Evolutionary conservation across 73 alveolate species (phyloP).

Genomic region (Symbiodinium natans): DNA sequence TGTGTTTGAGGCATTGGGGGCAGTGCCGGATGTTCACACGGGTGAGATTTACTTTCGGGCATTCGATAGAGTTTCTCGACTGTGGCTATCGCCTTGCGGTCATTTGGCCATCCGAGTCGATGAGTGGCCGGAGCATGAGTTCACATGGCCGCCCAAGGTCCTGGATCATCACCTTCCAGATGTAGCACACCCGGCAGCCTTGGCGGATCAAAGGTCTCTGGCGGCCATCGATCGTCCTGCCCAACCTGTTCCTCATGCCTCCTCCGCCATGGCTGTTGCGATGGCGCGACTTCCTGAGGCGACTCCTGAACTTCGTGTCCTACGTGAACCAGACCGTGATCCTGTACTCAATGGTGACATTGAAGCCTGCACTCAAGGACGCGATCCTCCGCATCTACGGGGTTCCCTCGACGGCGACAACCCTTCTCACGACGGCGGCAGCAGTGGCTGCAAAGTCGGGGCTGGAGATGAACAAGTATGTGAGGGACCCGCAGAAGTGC

Average conservation of each 20-base stretch:
- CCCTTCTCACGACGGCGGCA: background rate
- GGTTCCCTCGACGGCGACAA: background rate
- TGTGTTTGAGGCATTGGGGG: background rate
- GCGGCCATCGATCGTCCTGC: background rate
- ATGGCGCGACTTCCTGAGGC: background rate
- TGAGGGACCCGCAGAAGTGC: background rate
- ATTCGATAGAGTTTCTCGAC: background rate
- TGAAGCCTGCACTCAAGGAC: background rate
- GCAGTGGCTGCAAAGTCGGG: background rate
- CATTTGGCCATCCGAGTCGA: conserved; percentile 37
- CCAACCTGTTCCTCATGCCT: conserved; percentile 18
- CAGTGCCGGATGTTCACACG: background rate
- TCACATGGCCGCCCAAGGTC: background rate
- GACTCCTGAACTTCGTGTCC: background rate
- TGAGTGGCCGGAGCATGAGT: background rate
- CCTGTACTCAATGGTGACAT: background rate
- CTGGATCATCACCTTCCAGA: background rate
- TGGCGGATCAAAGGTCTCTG: background rate
- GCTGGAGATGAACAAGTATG: background rate
- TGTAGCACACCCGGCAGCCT: background rate
- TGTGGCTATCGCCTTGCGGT: conserved; percentile 35
- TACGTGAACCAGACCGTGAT: background rate
- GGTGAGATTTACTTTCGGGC: conserved; percentile 26
- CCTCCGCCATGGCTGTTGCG: background rate
- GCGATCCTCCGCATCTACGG: background rate